Base-by-base conservation (phyloP, 2,329 filamentous ascomycete species). In the Chrysoporthe austroafricana region DNA sequence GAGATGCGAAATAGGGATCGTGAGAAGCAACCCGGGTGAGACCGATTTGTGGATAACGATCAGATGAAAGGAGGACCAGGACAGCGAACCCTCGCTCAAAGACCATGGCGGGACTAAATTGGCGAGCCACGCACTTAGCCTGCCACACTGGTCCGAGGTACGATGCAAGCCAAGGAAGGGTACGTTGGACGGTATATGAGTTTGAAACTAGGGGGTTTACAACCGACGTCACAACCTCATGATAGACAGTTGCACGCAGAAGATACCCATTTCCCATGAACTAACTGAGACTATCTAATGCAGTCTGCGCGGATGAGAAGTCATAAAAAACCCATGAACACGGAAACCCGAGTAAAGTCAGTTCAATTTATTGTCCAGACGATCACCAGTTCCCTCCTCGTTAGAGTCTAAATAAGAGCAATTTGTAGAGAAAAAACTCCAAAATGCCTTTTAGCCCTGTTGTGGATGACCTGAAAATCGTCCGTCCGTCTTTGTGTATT, bases 341-440 rank as follows among this genome's bases (percentile, higher is more conserved):
- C 62, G 63, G 61, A 69, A 67, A 67, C 46, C 62, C 66, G 68
- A 48, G 62, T 81, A 79, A 70, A 80, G 82, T 85, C 83, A 83
- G 81, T 32, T 54, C 50, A 54, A 80, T 81, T 80, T 77, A 74
- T 77, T 85, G 82, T 85, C 83, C 83, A 85, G 82, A 83, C 83
- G 81, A 82, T 80, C 79, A 81, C 79, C 72, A 66, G 60, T 58
- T 71, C 69, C 67, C 68, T 69, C 69, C 70, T 81, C 80, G 83
- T 83, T 80, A 83, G 81, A 85, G 81, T 85, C 84, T 85, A 85
- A 82, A 76, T 81, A 82, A 82, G 79, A 83, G 81, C 78, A 76
- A 76, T 79, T 76, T 77, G 76, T 63, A 75, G 73, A 78, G 76
- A 75, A 72, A 69, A 79, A 80, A 79, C 78, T 82, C 79, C 79